Base-by-base conservation (phyloP, 2,329 filamentous ascomycete genomes). In the Capronia americana region DNA sequence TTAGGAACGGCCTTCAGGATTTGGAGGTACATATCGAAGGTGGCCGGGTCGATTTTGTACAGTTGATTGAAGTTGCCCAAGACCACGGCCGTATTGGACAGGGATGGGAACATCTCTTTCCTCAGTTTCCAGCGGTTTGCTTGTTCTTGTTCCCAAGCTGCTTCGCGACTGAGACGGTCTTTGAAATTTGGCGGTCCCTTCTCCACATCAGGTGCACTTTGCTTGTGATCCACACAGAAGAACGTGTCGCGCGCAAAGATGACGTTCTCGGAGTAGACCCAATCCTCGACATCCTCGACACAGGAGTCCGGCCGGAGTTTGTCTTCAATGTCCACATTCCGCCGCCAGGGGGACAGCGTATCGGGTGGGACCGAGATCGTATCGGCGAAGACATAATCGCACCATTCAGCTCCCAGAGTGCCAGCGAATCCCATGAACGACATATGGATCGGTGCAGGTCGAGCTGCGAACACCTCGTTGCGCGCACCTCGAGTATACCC, bases 361-460 rank as follows among this genome's bases (percentile, higher is more conserved):
- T 88, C 87, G 0, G 85, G 85, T 0, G 95, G 95, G 61, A 99
- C 90, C 0, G 95, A 93, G 1, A 90, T 94, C 58, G 90, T 84
- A 74, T 99, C 95, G 3, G 95, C 93, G 28, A 98, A 86, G 17
- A 99, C 88, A 75, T 99, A 99, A 77, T 99, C 95, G 73, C 95
- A 99, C 95, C 95, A 99, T 76, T 99, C 95, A 2, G 95, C 95
- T 5, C 95, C 95, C 0, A 99, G 82, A 0, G 94, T 97, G 10
- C 95, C 95, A 0, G 95, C 95, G 76, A 99, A 99, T 0, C 95
- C 95, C 95, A 99, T 99, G 75, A 99, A 99, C 0, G 95, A 97
- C 95, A 99, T 99, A 72, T 99, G 95, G 51, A 99, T 92, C 0
- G 95, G 95, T 1, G 93, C 93, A 17, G 95, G 92, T 28, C 96